Base-by-base conservation (phyloP, 75 land plant species). In the Cupressus sempervirens region DNA sequence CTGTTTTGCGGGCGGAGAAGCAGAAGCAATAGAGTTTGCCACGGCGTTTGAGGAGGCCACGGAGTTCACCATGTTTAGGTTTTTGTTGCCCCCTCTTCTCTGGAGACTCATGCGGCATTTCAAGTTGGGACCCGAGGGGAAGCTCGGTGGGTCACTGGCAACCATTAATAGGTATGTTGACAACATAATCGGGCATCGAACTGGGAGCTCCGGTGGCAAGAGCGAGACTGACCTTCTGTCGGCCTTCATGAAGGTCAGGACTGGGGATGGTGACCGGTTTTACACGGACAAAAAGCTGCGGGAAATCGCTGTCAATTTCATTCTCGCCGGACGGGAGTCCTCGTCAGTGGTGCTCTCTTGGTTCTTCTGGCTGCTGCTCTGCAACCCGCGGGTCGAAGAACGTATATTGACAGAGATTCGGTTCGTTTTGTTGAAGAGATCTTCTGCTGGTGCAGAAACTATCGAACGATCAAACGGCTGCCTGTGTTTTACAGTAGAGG, bases 281-380 rank as follows among this genome's bases (percentile, higher is more conserved):
- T 72, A 32, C 84, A 65, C 76, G 7, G 92, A 90, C 65, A 41
- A 81, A 81, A 83, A 90, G 80, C 72, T 90, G 36, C 56, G 92
- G 36, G 92, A 90, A 56, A 84, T 90, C 4, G 53, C 50, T 34
- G 36, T 87, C 0, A 87, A 81, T 53, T 93, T 94, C 92, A 88
- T 94, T 87, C 90, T 94, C 16, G 96, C 96, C 6, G 96, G 96
- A 4, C 91, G 96, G 30, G 96, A 94, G 84, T 91, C 94, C 82
- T 87, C 94, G 38, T 91, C 94, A 12, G 91, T 91, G 36, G 93
- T 90, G 12, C 87, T 94, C 46, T 89, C 89, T 54, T 94, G 95
- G 95, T 94, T 94, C 86, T 94, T 94, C 88, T 94, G 90, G 90
- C 82, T 93, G 48, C 53, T 94, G 50, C 76, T 76, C 1, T 87